Conservation (phyloP, 176 grass and related monocot genomes). For the Bromus sterilis region DNA sequence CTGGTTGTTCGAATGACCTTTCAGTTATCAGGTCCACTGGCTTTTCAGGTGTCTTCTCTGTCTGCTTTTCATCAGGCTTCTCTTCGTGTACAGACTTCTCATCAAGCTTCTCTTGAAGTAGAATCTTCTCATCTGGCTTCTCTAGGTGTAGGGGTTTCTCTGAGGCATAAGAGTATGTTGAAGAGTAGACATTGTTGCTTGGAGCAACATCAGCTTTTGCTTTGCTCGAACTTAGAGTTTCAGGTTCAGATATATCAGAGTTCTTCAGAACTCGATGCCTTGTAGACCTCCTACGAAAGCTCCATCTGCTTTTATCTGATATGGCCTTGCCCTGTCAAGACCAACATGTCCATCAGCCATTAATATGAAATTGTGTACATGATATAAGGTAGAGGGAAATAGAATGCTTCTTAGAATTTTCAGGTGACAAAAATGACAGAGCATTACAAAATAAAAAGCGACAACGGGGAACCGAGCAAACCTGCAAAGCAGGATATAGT, state of each 20-base stretch:
- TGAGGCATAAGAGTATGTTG: conserved; percentile 58
- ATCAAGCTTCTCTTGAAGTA: conserved; percentile 22
- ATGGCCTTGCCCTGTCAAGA: conserved; percentile 63
- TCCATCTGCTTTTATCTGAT: conserved; percentile 95
- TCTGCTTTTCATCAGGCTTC: conserved; percentile 19
- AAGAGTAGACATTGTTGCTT: conserved; percentile 45
- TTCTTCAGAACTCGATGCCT: conserved; percentile 85
- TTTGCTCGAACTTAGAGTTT: conserved; percentile 73
- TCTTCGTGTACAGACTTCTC: conserved; percentile 43
- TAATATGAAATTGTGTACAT: not conserved
- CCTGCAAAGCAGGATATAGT: not conserved
- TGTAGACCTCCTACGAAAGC: conserved; percentile 92
- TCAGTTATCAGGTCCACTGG: conserved; percentile 37
- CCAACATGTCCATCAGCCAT: not conserved
- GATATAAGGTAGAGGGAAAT: not conserved
- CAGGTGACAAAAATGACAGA: not conserved
- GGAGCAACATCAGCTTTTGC: conserved; percentile 62
- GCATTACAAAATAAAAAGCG: not conserved
- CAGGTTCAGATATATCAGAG: conserved; percentile 60
- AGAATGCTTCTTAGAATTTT: not conserved
- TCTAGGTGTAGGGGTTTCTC: conserved; percentile 57
- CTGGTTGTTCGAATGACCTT: conserved; percentile 34
- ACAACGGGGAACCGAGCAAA: not conserved
- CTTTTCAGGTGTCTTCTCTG: conserved; percentile 30
- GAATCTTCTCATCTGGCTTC: conserved; percentile 33